Evolutionary conservation across 2,329 filamentous ascomycete species (phyloP).

Genomic region (Tolypocladium cylindrosporum): DNA sequence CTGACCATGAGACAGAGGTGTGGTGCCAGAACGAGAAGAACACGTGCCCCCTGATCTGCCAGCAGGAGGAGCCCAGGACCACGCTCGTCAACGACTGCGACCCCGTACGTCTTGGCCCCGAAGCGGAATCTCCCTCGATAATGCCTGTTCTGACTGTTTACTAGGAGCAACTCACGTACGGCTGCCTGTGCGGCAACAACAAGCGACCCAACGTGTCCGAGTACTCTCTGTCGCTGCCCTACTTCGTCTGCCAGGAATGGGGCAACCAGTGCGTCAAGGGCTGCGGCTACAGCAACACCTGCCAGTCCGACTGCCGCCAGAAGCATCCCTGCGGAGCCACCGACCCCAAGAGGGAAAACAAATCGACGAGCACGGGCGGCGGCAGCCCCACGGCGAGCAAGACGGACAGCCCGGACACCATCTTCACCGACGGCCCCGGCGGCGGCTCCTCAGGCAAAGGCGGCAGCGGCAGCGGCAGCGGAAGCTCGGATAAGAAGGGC

Average conservation of each 20-base stretch:
- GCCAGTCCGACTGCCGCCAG: conserved; percentile 48
- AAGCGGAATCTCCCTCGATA: too few species aligned
- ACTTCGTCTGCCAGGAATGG: conserved; percentile 64
- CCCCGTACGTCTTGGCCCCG: conserved; percentile 33
- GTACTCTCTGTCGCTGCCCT: conserved; percentile 71
- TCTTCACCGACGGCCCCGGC: conserved; percentile 25
- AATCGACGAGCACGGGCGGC: conserved; percentile 32
- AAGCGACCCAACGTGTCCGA: conserved; percentile 61
- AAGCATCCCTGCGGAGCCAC: conserved; percentile 66
- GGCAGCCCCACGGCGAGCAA: conserved; percentile 27
- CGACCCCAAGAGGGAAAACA: conserved; percentile 50
- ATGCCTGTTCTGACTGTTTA: not conserved
- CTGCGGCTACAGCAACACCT: conserved; percentile 48
- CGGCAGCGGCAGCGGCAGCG: not conserved
- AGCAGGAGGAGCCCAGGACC: conserved; percentile 42
- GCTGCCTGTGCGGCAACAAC: conserved; percentile 61
- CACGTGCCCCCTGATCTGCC: conserved; percentile 64
- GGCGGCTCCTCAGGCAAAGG: conserved; percentile 7
- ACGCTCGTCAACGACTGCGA: conserved; percentile 57
- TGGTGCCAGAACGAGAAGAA: conserved; percentile 59
- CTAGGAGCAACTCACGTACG: conserved; percentile 54
- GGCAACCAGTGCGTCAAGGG: conserved; percentile 54
- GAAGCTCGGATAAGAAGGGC: conserved; percentile 10
- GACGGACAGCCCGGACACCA: conserved; percentile 21
- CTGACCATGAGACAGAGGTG: conserved; percentile 28